A percentile compares a stretch with the other conserved stretches of the same genome.
Conservation (phyloP, 331 rosid genomes). For the Acacia concinna region DNA sequence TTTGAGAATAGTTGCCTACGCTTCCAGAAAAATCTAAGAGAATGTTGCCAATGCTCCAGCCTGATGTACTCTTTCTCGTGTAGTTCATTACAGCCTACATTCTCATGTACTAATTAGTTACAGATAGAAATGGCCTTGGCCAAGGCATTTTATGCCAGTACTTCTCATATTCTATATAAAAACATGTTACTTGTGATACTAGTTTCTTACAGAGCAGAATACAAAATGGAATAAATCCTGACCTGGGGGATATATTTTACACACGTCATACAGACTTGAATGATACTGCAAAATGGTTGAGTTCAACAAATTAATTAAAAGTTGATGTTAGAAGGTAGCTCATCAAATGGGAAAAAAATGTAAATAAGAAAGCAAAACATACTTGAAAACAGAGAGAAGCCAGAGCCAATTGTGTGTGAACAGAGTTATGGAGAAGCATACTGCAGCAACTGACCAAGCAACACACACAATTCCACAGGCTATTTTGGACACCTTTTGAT, state of each 20-base stretch:
- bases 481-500: not conserved
- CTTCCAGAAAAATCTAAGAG: conserved; percentile 75
- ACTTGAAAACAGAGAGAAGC: not conserved
- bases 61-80: conserved; percentile 72
- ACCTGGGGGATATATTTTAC: conserved; percentile 94
- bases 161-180: not conserved
- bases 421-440: not conserved
- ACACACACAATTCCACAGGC: not conserved
- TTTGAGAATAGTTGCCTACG: conserved; percentile 61
- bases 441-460: not conserved
- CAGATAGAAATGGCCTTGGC: not conserved
- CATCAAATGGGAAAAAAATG: not conserved
- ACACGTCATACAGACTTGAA: conserved; percentile 79
- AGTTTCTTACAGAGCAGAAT: not conserved
- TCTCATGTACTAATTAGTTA: conserved; percentile 1
- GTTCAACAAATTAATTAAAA: conserved; percentile 23
- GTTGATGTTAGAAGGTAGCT: not conserved
- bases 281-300: conserved; percentile 57
- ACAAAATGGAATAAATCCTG: conserved; percentile 17
- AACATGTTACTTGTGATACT: not conserved
- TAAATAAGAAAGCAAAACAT: not conserved
- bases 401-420: not conserved
- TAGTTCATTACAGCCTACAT: conserved; percentile 77
- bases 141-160: not conserved
- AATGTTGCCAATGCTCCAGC: conserved; percentile 80